Conservation (phyloP, 192 early-diverging fungal species). For the Anaeromyces robustus region DNA sequence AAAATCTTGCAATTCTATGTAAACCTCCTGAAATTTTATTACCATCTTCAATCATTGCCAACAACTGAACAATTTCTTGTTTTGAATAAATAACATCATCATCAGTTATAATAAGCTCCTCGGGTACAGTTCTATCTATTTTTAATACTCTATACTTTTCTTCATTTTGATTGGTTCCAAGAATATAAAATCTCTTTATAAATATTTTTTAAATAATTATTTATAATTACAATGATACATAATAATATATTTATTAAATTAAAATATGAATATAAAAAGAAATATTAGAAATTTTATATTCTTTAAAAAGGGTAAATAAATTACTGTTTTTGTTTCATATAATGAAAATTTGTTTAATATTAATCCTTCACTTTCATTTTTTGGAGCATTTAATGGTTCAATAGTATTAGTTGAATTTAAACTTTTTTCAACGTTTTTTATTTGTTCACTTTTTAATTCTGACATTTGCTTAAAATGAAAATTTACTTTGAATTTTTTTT, state of each 20-base stretch:
- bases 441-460: too few species aligned
- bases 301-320: too few species aligned
- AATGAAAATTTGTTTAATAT: slow-evolving; percentile 39
- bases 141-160: slow-evolving; percentile 68
- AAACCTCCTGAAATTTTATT: slow-evolving; percentile 61
- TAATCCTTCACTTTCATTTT: background rate
- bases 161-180: slow-evolving; percentile 67
- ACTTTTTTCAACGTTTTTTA: too few species aligned
- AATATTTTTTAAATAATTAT: background rate
- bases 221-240: too few species aligned
- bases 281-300: too few species aligned
- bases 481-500: too few species aligned
- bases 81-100: slow-evolving; percentile 67
- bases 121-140: slow-evolving; percentile 61
- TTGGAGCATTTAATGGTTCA: background rate
- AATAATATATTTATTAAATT: too few species aligned
- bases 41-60: slow-evolving; percentile 63
- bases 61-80: slow-evolving; percentile 47
- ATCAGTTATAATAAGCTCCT: slow-evolving; percentile 55
- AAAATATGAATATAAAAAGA: too few species aligned
- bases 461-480: too few species aligned
- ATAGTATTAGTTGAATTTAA: too few species aligned
- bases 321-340: slow-evolving; percentile 75
- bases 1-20: slow-evolving; percentile 43
- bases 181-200: slow-evolving; percentile 55